A percentile compares a stretch with the other conserved stretches of the same genome.
phyloP scores from a whole-genome alignment of 2,329 filamentous ascomycete species.

The Iodosphaeria phyllophila region DNA sequence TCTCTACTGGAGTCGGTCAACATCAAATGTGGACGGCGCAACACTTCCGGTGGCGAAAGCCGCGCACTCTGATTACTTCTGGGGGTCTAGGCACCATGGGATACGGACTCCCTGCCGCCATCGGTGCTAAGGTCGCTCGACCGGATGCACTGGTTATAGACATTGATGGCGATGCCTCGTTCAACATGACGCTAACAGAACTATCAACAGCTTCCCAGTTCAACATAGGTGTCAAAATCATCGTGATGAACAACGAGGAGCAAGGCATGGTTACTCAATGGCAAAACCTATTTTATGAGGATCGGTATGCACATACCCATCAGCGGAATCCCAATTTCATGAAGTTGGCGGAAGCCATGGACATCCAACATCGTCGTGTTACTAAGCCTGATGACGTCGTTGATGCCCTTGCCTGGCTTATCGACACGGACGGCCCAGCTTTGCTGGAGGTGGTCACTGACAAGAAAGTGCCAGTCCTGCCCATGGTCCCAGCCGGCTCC shows the following conservation, averaged over 20 bases:
- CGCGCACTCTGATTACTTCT: constrained; percentile 88
- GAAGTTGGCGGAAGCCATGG: constrained; percentile 84
- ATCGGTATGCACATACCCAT: constrained; percentile 82
- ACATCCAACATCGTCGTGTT: constrained; percentile 55
- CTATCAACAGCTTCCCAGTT: constrained; percentile 87
- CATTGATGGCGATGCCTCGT: constrained; percentile 96
- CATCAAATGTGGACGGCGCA: constrained; percentile 99
- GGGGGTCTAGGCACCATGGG: constrained; percentile 95
- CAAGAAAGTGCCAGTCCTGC: constrained; percentile 82
- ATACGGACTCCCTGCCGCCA: constrained; percentile 82
- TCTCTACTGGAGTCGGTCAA: constrained; percentile 87
- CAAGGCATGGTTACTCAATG: constrained; percentile 98
- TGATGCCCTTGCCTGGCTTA: constrained; percentile 70
- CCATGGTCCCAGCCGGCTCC: constrained; percentile 83
- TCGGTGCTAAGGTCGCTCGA: constrained; percentile 79
- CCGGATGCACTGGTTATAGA: constrained; percentile 75
- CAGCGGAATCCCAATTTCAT: constrained; percentile 93
- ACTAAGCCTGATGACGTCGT: constrained; percentile 59
- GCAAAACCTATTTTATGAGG: constrained; percentile 95
- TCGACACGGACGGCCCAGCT: constrained; percentile 77
- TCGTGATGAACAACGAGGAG: constrained; percentile 91
- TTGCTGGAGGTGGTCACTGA: constrained; percentile 85
- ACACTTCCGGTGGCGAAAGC: constrained; percentile 86
- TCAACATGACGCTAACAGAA: constrained; percentile 96
- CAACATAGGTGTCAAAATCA: constrained; percentile 89